Base-by-base conservation (phyloP, 306 rosid species). In the Casuarina glauca region DNA sequence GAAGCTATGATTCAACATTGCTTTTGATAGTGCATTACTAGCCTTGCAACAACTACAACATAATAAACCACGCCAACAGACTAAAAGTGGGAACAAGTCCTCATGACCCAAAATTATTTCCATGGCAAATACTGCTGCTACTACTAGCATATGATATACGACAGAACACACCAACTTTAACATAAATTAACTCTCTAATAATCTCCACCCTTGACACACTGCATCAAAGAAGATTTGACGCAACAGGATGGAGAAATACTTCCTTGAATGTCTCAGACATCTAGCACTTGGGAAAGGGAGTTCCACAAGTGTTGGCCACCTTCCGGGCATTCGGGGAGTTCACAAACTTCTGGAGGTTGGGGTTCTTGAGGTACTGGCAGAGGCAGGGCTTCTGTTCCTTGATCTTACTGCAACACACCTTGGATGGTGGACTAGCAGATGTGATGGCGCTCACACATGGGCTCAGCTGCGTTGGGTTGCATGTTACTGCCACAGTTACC, bases 311-410 rank as follows among this genome's bases (percentile, higher is more conserved):
- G 76, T 61, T 88, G 9, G 99, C 99, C 83, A 96, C 99, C 84
- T 80, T 91, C 85, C 94, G 90, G 26, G 99, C 98, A 84, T 96
- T 96, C 15, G 99, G 98, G 46, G 98, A 78, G 93, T 85, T 82
- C 60, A 93, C 99, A 84, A 93, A 88, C 84, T 87, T 91, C 90
- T 89, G 93, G 66, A 96, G 94, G 77, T 85, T 91, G 20, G 99
- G 99, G 77, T 96, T 93, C 82, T 86, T 88, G 74, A 96, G 88
- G 85, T 96, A 93, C 75, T 87, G 89, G 83, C 99, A 96, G 73
- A 96, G 97, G 86, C 99, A 96, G 13, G 99, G 98, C 64, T 86
- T 91, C 84, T 96, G 99, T 74, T 96, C 92, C 85, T 90, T 96
- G 83, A 96, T 89, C 88, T 96, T 96, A 78, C 88, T 82, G 84